These are phyloP conservation scores for Sedum album DNA, from an alignment of 164 flowering plant genomes.

Conservation along the genomic window DNA sequence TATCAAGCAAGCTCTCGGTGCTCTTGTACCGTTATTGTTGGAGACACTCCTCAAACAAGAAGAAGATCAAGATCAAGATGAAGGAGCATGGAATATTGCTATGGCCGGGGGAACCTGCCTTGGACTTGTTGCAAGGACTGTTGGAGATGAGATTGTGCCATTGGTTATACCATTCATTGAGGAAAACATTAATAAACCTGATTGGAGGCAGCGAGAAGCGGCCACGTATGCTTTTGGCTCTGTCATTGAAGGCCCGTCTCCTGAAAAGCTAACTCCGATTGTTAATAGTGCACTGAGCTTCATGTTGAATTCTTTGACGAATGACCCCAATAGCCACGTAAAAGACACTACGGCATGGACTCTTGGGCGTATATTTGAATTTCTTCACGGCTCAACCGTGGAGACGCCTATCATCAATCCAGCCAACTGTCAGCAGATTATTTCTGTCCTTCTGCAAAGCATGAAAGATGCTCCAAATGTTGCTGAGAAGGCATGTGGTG, in stretches of 20 bases:
- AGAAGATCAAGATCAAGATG: constrained; percentile 62
- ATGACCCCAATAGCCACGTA: constrained; percentile 55
- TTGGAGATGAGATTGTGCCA: constrained; percentile 57
- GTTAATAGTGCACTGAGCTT: constrained; percentile 47
- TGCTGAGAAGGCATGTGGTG: constrained; percentile 65
- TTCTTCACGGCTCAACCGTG: constrained; percentile 48
- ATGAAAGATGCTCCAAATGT: constrained; percentile 62
- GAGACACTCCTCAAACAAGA: constrained; percentile 60
- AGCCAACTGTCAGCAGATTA: constrained; percentile 43
- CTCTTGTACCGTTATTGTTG: constrained; percentile 46
- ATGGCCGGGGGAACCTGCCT: constrained; percentile 74
- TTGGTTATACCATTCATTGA: constrained; percentile 57
- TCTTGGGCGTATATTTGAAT: constrained; percentile 54
- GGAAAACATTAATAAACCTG: constrained; percentile 51
- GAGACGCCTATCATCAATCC: constrained; percentile 42
- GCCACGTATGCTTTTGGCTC: constrained; percentile 69
- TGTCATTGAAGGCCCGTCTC: constrained; percentile 53
- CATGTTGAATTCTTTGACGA: constrained; percentile 46
- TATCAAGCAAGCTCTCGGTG: constrained; percentile 56
- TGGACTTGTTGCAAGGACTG: constrained; percentile 55
- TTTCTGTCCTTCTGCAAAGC: constrained; percentile 45
- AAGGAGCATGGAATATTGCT: constrained; percentile 62
- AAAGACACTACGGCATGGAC: constrained; percentile 70
- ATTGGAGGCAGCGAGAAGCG: constrained; percentile 65
- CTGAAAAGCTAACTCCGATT: constrained; percentile 41